phyloP scores from a whole-genome alignment of 495 filamentous ascomycete genomes.

The Tuber indicum region DNA sequence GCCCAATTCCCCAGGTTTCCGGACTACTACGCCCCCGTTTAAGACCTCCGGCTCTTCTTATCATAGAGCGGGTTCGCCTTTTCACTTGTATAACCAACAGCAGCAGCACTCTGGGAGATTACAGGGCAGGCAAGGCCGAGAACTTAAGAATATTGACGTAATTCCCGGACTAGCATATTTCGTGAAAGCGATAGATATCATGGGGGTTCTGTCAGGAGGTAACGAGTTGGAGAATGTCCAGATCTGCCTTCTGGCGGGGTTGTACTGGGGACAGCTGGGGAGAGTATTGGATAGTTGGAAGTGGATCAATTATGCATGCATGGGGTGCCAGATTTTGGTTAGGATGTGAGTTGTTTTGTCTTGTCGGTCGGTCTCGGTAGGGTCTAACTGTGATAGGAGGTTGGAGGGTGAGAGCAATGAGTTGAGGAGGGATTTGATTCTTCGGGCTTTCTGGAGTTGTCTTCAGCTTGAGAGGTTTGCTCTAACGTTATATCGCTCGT shows the following conservation, averaged over 20 bases:
- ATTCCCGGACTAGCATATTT: conserved; percentile 88
- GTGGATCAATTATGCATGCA: conserved; percentile 75
- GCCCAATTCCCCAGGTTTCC: conserved; percentile 25
- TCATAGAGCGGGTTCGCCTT: conserved; percentile 33
- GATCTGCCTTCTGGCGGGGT: conserved; percentile 73
- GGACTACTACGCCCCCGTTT: conserved; percentile 29
- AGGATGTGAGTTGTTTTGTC: conserved; percentile 54
- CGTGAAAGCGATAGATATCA: conserved; percentile 75
- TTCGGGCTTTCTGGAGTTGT: conserved; percentile 88
- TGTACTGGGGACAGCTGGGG: conserved; percentile 82
- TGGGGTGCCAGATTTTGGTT: conserved; percentile 69
- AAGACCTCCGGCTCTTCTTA: conserved; percentile 33
- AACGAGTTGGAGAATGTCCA: conserved; percentile 76
- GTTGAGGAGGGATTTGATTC: conserved; percentile 50
- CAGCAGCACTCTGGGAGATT: conserved; percentile 15
- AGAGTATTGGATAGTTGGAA: conserved; percentile 83
- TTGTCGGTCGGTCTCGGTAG: not conserved
- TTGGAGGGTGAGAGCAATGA: conserved; percentile 29
- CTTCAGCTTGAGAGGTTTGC: conserved; percentile 82
- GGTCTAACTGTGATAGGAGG: conserved; percentile 24
- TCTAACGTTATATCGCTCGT: not conserved
- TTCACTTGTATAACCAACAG: conserved; percentile 19
- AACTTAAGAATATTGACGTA: conserved; percentile 65
- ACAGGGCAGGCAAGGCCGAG: conserved; percentile 21
- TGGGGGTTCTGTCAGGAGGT: conserved; percentile 70